A percentile compares a stretch with the other conserved stretches of the same genome.
phyloP scores from a whole-genome alignment of 371 early-diverging fungal species.

The Thermomucor indicae-seudaticae region DNA sequence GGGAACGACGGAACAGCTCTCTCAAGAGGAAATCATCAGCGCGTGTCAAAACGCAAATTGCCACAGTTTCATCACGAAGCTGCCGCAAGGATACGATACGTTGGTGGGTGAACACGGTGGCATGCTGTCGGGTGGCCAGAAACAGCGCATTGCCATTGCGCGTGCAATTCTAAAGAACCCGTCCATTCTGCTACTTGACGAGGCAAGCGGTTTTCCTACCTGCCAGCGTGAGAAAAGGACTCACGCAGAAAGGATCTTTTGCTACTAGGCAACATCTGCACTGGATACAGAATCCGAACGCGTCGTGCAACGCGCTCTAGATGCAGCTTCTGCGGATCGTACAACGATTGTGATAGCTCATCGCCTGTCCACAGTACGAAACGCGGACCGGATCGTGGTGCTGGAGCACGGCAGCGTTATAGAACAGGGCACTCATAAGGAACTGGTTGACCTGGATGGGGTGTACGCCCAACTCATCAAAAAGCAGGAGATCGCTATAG shows the following conservation, averaged over 20 bases:
- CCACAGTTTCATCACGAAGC: conserved; percentile 65
- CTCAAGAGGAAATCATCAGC: conserved; percentile 51
- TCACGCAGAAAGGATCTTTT: conserved; percentile 8
- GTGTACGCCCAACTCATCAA: conserved; percentile 41
- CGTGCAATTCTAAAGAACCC: conserved; percentile 32
- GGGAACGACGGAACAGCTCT: conserved; percentile 37
- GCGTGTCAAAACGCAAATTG: conserved; percentile 64
- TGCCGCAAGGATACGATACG: conserved; percentile 73
- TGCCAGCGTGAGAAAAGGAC: not conserved
- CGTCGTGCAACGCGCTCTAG: conserved; percentile 69
- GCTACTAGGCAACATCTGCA: conserved; percentile 57
- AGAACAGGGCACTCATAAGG: conserved; percentile 63
- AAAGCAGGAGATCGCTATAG: conserved; percentile 38
- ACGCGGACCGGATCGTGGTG: conserved; percentile 77
- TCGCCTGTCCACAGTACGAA: conserved; percentile 63
- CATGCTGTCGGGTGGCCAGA: conserved; percentile 78
- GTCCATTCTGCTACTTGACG: conserved; percentile 25
- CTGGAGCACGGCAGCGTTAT: conserved; percentile 59
- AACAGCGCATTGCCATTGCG: conserved; percentile 36
- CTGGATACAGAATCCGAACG: conserved; percentile 70
- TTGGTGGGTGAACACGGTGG: conserved; percentile 61
- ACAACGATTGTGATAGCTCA: conserved; percentile 90
- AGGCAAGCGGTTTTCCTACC: conserved; percentile 3
- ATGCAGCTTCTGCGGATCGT: conserved; percentile 60
- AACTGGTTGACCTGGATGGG: conserved; percentile 35